Percentiles rank a stretch among this genome's conserved stretches.
Conservation (phyloP, 345 rosid genomes). For the Gossypium turneri region DNA sequence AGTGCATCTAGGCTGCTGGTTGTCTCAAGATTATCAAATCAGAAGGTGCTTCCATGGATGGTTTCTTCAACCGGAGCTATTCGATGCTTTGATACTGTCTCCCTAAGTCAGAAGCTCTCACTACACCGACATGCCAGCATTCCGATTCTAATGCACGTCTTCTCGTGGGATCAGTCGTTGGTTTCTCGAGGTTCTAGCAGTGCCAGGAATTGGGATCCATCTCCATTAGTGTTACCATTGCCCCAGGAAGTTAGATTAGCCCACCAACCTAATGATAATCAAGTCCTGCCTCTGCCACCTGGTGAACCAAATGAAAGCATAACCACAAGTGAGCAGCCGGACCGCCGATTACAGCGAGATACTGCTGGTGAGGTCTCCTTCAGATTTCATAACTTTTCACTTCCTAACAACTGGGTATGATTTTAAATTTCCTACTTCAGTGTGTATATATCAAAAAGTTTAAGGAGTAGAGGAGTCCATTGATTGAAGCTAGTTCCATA, state of each 20-base stretch:
- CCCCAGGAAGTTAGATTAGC: constrained; percentile 31
- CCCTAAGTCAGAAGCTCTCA: constrained; percentile 90
- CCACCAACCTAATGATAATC: constrained; percentile 53
- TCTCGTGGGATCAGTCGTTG: constrained; percentile 55
- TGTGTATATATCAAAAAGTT: constrained; percentile 1
- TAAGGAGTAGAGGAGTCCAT: not conserved
- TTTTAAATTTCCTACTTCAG: not conserved
- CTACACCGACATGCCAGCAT: constrained; percentile 81
- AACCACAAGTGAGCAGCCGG: constrained; percentile 20
- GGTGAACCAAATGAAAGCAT: constrained; percentile 23
- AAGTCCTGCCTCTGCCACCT: constrained; percentile 50
- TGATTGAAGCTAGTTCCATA: not conserved
- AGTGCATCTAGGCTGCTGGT: constrained; percentile 55
- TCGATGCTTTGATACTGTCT: constrained; percentile 79
- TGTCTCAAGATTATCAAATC: constrained; percentile 70
- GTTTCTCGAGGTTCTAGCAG: constrained; percentile 22
- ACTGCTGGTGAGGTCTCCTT: constrained; percentile 80
- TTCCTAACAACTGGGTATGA: constrained; percentile 63
- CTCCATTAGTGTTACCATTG: constrained; percentile 31
- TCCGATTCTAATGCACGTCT: constrained; percentile 57
- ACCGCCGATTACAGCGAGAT: constrained; percentile 44
- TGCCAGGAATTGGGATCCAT: constrained; percentile 29
- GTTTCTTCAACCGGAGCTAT: constrained; percentile 84
- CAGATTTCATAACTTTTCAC: constrained; percentile 71
- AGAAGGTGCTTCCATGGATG: constrained; percentile 92